Evolutionary conservation across 2,329 filamentous ascomycete species (phyloP), one percentile per base, ranked within the genome.

Genomic region (Niveomyces coronatus): DNA sequence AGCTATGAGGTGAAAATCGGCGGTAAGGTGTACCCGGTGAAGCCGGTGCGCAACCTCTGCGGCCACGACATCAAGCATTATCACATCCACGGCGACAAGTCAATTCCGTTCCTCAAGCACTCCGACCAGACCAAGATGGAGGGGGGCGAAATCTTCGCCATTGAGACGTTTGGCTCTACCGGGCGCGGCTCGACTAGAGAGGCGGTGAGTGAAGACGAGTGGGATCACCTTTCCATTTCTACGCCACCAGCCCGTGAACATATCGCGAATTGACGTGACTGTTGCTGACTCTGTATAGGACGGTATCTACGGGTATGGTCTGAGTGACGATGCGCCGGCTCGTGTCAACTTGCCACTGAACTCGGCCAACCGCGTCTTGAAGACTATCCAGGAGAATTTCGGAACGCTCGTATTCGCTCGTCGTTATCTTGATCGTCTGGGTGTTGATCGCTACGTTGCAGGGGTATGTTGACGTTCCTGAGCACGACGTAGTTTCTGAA

Each of bases 141-240:
- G 61, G 87, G 94, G 60, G 86, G 86, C 24, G 87, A 94, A 50
- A 76, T 85, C 14, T 94, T 89, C 58, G 87, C 87, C 43, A 93
- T 94, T 48, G 87, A 94, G 63, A 94, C 87, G 0, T 94, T 94
- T 56, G 87, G 87, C 24, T 88, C 79, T 53, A 94, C 87, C 10
- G 88, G 87, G 42, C 84, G 82, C 51, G 87, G 86, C 44, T 80
- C 81, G 52, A 77, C 89, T 30, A 67, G 73, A 47, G 85, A 94
- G 50, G 84, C 4, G 47, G 36, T 38, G 2, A 28, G 26, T 28
- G 5, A 5, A n/a, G n/a, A n/a, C n/a, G n/a, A n/a, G n/a, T n/a
- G n/a, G n/a, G n/a, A n/a, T n/a, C n/a, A n/a, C n/a, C n/a, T n/a
- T n/a, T n/a, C n/a, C n/a, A n/a, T n/a, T n/a, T n/a, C n/a, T n/a